phyloP scores from a whole-genome alignment of 1,284 basidiomycete genomes.

The Puccinia novopanici region DNA sequence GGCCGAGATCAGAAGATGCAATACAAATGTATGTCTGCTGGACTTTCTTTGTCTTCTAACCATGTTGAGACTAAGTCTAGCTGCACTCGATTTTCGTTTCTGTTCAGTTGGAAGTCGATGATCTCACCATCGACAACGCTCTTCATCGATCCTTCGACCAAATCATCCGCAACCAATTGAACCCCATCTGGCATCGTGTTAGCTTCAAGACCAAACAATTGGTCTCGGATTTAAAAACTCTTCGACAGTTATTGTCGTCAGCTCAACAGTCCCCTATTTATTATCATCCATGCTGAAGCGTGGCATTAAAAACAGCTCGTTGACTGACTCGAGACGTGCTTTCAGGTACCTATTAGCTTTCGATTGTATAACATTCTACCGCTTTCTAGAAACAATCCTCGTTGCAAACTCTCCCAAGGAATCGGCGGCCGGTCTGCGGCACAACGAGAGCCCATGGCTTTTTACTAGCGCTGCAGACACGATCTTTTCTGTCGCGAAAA shows the following conservation, averaged over 20 bases:
- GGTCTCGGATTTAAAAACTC: slow-evolving; percentile 80
- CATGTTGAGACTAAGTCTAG: not conserved
- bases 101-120: slow-evolving; percentile 78
- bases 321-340: slow-evolving; percentile 21
- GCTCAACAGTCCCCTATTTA: not conserved
- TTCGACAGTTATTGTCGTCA: slow-evolving; percentile 72
- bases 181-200: slow-evolving; percentile 95
- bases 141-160: slow-evolving; percentile 93
- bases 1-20: slow-evolving; percentile 83
- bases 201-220: slow-evolving; percentile 87
- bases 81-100: not conserved
- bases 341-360: slow-evolving; percentile 82
- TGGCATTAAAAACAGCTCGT: not conserved
- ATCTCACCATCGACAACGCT: slow-evolving; percentile 86
- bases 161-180: slow-evolving; percentile 82
- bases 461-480: slow-evolving; percentile 83
- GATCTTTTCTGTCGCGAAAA: slow-evolving; percentile 80
- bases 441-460: slow-evolving; percentile 80
- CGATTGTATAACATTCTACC: slow-evolving; percentile 85
- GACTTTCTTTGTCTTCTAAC: not conserved
- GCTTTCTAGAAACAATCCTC: slow-evolving; percentile 88
- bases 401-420: slow-evolving; percentile 66
- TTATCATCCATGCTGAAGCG: not conserved
- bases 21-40: slow-evolving; percentile 68
- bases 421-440: slow-evolving; percentile 54